Base-by-base conservation (phyloP, 768 basidiomycete species). In the Hortiboletus flavorubellus region DNA sequence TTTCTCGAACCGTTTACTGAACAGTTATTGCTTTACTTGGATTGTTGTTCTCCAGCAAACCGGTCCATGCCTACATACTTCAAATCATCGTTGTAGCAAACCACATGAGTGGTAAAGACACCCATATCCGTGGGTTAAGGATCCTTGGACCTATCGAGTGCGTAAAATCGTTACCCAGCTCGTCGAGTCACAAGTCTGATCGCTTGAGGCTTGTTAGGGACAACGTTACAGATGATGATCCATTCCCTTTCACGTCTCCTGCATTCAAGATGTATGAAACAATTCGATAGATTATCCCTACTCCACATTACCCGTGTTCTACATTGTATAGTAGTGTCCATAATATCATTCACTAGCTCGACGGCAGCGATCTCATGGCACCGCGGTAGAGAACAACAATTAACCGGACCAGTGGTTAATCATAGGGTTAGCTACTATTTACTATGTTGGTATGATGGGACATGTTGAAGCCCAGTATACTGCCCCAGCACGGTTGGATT, bases 21-120 rank as follows among this genome's bases (percentile, higher is more conserved):
- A 23, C 14, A 1, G 10, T 26, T 8, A 14, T 50, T 39, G 21
- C 29, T 51, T 21, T 26, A 46, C 53, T 30, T 30, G 26, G 46
- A 15, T 33, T 48, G 21, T 4, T 43, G 21, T 50, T 29, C 15
- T 26, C 38, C 64, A 96, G 94, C 54, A 91, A 88, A 68, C 89
- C 93, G 0, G 82, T 98, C 12, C 84, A 89, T 59, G 91, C 92
- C 2, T 94, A 96, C 65, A 83, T 98, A 10, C 72, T 99, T 3
- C 93, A 98, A 69, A 79, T 98, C 41, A 87, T 95, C 55, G 82
- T 99, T 46, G 78, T 93, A 14, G 85, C 89, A 21, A 99, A 98
- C 67, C 94, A 98, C 67, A 89, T 97, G 87, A 98, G 95, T 63
- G 97, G 97, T 7, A 98, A 98, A 68, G 97, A 99, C 72, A 98